A percentile compares a stretch with the other conserved stretches of the same genome.
These are phyloP conservation scores for Sordariomycetes sp. DNA, from an alignment of 2,329 filamentous ascomycete species.

Conservation along the genomic window DNA sequence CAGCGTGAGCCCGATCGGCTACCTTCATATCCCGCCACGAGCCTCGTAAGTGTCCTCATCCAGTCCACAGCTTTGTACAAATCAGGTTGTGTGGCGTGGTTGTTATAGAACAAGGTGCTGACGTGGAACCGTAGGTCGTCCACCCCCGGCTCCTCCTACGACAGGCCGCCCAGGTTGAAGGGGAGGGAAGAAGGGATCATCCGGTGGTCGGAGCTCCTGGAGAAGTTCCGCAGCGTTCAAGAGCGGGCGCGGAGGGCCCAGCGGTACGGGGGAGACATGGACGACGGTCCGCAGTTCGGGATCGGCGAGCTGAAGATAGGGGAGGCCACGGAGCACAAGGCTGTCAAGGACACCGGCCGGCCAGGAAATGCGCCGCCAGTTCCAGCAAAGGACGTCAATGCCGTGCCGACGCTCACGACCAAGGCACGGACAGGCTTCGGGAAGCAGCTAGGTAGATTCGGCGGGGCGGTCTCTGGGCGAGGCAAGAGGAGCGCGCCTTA, in stretches of 20 bases:
- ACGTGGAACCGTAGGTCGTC: neutral
- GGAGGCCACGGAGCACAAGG: constrained; percentile 28
- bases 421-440: constrained; percentile 53
- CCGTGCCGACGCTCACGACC: constrained; percentile 30
- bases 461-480: constrained; percentile 59
- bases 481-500: constrained; percentile 34
- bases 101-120: neutral
- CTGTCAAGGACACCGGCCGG: constrained; percentile 25
- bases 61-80: constrained; percentile 8
- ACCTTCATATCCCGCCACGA: constrained; percentile 66
- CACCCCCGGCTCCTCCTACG: constrained; percentile 44
- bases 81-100: too few relatives aligned
- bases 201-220: constrained; percentile 83
- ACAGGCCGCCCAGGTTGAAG: constrained; percentile 69
- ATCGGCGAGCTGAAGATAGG: constrained; percentile 28
- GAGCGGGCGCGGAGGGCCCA: constrained; percentile 70
- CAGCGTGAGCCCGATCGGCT: constrained; percentile 93
- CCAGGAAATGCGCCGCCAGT: constrained; percentile 23
- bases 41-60: neutral
- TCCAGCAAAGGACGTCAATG: constrained; percentile 36
- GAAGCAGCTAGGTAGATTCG: constrained; percentile 58
- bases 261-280: constrained; percentile 40
- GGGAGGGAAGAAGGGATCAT: constrained; percentile 75
- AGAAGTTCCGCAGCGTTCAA: constrained; percentile 88
- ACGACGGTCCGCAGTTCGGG: constrained; percentile 34